A percentile compares a stretch with the other conserved stretches of the same genome.
Evolutionary conservation across 2,329 filamentous ascomycete species (phyloP).

Genomic region (Trichoderma sp.): DNA sequence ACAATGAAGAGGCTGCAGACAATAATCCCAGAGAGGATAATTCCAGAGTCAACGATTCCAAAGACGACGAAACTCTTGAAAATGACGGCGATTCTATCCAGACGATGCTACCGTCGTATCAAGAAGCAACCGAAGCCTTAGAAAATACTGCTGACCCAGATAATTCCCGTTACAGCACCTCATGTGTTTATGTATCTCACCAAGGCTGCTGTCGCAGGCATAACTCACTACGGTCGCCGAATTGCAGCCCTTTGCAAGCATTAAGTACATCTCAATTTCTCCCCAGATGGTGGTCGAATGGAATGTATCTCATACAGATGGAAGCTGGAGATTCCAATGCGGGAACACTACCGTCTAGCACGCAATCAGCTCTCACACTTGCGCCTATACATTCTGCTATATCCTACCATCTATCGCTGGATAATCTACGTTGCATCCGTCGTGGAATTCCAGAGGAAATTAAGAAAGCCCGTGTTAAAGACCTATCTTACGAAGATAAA

Average conservation of each 20-base stretch:
- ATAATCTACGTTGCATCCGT: not conserved
- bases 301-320: not conserved
- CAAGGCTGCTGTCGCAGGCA: slow-evolving; percentile 18
- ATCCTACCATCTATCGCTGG: not conserved
- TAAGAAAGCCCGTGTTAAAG: no score
- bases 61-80: not conserved
- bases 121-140: not conserved
- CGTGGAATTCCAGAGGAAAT: no score
- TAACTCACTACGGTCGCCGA: not conserved
- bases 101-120: not conserved
- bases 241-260: not conserved
- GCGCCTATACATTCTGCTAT: not conserved
- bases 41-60: not conserved
- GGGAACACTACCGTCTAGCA: not conserved
- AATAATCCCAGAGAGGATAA: not conserved
- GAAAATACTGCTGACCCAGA: not conserved
- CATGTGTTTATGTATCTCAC: slow-evolving; percentile 3
- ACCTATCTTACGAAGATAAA: no score
- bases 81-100: not conserved
- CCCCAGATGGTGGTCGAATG: not conserved
- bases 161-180: not conserved
- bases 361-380: not conserved
- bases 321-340: not conserved
- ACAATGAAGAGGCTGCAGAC: not conserved
- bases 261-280: not conserved